These are phyloP conservation scores for Russula brevipes DNA, from an alignment of 768 basidiomycete species.

Conservation along the genomic window DNA sequence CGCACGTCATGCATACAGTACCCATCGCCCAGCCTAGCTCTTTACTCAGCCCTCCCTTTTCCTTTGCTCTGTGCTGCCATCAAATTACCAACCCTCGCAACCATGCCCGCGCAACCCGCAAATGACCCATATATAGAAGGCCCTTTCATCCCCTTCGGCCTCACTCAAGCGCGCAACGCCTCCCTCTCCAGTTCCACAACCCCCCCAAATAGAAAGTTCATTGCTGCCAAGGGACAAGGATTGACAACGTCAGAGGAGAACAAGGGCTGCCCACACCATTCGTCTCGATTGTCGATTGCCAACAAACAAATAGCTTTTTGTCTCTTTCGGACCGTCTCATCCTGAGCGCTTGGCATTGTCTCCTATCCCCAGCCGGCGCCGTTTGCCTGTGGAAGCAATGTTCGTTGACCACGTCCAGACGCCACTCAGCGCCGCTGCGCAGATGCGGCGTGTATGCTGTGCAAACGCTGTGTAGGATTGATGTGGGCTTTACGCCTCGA, in stretches of 20 bases:
- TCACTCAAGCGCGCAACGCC: neutral
- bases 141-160: constrained; percentile 21
- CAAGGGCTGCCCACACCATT: too few relatives aligned
- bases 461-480: neutral
- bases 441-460: constrained; percentile 14
- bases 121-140: constrained; percentile 15
- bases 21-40: neutral
- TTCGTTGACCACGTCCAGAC: neutral
- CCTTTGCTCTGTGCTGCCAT: constrained; percentile 4
- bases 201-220: constrained; percentile 7
- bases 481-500: neutral
- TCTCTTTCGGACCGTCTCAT: neutral
- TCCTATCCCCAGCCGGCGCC: neutral
- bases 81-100: constrained; percentile 9
- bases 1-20: constrained; percentile 1
- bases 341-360: neutral
- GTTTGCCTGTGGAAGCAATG: neutral
- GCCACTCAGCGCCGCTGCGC: constrained; percentile 3
- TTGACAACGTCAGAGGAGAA: constrained; percentile 15
- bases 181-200: neutral
- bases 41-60: neutral
- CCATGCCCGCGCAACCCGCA: constrained; percentile 16
- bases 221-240: constrained; percentile 7
- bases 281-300: neutral
- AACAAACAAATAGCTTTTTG: neutral